phyloP scores from a whole-genome alignment of 1,284 basidiomycete genomes.

The Heimioporus retisporus region DNA sequence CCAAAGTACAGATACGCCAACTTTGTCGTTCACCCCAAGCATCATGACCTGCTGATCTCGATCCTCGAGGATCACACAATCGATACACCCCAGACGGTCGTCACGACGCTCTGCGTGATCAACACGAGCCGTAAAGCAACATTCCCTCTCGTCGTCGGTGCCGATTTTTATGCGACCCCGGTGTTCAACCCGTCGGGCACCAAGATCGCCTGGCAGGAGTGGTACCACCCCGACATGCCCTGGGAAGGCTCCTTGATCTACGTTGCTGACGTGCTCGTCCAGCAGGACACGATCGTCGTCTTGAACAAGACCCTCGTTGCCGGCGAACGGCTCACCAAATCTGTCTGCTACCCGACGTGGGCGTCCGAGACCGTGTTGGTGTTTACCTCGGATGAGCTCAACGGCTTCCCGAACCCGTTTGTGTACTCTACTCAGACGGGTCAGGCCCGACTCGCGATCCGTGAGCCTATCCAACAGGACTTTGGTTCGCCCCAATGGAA shows the following conservation, averaged over 20 bases:
- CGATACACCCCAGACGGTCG: conserved; percentile 59
- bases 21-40: conserved; percentile 38
- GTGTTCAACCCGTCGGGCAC: conserved; percentile 76
- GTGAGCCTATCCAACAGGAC: conserved; percentile 59
- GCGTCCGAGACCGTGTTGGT: conserved; percentile 64
- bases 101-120: conserved; percentile 60
- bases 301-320: conserved; percentile 53
- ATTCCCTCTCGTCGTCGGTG: conserved; percentile 50
- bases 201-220: conserved; percentile 76
- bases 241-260: conserved; percentile 78
- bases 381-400: conserved; percentile 72
- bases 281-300: conserved; percentile 42
- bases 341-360: conserved; percentile 72
- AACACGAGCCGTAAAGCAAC: conserved; percentile 46
- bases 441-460: conserved; percentile 53
- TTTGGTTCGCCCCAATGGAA: conserved; percentile 68
- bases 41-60: conserved; percentile 36
- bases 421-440: conserved; percentile 49
- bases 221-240: conserved; percentile 87
- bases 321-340: conserved; percentile 58
- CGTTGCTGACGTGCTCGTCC: conserved; percentile 58
- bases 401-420: conserved; percentile 75
- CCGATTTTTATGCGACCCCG: conserved; percentile 68
- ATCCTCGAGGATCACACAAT: conserved; percentile 71
- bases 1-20: conserved; percentile 65